A percentile compares a stretch with the other conserved stretches of the same genome.
Conservation (phyloP, 83 land plant species). For the Picea mariana region DNA sequence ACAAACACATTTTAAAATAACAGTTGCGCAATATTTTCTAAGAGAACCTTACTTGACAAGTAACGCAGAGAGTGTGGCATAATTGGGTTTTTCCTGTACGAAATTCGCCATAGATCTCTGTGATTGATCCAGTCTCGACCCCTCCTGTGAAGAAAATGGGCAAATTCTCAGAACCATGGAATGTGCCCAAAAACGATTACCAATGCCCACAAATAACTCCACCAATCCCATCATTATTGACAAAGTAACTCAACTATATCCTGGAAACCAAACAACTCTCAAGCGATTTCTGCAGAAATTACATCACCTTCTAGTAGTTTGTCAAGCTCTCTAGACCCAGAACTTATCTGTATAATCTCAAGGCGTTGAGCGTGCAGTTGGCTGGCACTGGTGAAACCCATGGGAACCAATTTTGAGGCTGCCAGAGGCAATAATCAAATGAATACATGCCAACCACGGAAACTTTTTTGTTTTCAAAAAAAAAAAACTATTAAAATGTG, state of each 20-base stretch:
- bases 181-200: too few species aligned
- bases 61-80: slow-evolving; percentile 49
- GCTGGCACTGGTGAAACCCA: slow-evolving; percentile 97
- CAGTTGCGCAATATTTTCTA: too few species aligned
- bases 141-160: too few species aligned
- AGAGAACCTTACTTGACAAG: slow-evolving; percentile 64
- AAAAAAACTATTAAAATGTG: neutral
- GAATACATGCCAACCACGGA: neutral
- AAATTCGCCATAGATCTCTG: too few species aligned
- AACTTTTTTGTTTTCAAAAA: neutral
- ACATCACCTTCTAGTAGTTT: slow-evolving; percentile 77
- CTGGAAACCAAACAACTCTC: too few species aligned
- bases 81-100: too few species aligned
- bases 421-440: neutral
- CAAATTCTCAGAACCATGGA: too few species aligned
- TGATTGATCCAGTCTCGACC: too few species aligned
- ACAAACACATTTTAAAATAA: neutral
- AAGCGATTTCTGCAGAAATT: neutral
- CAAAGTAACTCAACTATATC: neutral
- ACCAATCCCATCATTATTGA: neutral
- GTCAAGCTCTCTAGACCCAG: slow-evolving; percentile 96
- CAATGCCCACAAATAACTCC: too few species aligned
- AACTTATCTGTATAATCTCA: slow-evolving; percentile 92
- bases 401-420: slow-evolving; percentile 26
- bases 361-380: slow-evolving; percentile 94